phyloP scores from a whole-genome alignment of 345 rosid species.

The Salix arbutifolia region DNA sequence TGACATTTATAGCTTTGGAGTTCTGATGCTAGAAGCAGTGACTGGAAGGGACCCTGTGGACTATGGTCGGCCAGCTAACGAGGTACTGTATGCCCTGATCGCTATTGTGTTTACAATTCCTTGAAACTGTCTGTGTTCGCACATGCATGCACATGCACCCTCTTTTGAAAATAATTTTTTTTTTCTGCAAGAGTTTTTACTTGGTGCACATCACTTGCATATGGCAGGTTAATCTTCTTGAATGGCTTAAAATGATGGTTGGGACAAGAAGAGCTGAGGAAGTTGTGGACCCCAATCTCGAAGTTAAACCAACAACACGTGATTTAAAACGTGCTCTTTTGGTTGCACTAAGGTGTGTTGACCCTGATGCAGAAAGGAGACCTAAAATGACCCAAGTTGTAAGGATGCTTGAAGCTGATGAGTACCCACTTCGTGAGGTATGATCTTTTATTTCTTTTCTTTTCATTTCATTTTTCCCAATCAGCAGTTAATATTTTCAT shows the following conservation, averaged over 20 bases:
- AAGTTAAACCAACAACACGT: conserved; percentile 64
- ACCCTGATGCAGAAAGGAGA: conserved; percentile 81
- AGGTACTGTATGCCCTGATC: conserved; percentile 37
- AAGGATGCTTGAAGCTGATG: conserved; percentile 84
- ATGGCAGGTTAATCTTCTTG: conserved; percentile 84
- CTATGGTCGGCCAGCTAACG: conserved; percentile 81
- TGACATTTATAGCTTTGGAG: conserved; percentile 95
- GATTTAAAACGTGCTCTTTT: conserved; percentile 74
- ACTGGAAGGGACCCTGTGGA: conserved; percentile 98
- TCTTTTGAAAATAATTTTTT: background rate
- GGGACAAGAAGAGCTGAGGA: conserved; percentile 92
- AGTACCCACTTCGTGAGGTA: conserved; percentile 82
- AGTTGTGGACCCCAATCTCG: conserved; percentile 76
- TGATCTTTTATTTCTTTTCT: background rate
- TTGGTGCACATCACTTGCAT: background rate
- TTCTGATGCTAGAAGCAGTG: conserved; percentile 79
- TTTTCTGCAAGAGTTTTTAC: background rate
- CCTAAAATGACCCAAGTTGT: conserved; percentile 92
- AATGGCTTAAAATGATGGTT: conserved; percentile 96
- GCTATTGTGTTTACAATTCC: background rate
- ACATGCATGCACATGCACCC: background rate
- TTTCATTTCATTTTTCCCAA: background rate
- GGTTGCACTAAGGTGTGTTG: conserved; percentile 85
- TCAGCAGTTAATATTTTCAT: background rate
- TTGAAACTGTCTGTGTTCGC: background rate